A percentile compares a stretch with the other conserved stretches of the same genome.
phyloP scores from a whole-genome alignment of 352 stramenopile species.

The Phytophthora rubi region DNA sequence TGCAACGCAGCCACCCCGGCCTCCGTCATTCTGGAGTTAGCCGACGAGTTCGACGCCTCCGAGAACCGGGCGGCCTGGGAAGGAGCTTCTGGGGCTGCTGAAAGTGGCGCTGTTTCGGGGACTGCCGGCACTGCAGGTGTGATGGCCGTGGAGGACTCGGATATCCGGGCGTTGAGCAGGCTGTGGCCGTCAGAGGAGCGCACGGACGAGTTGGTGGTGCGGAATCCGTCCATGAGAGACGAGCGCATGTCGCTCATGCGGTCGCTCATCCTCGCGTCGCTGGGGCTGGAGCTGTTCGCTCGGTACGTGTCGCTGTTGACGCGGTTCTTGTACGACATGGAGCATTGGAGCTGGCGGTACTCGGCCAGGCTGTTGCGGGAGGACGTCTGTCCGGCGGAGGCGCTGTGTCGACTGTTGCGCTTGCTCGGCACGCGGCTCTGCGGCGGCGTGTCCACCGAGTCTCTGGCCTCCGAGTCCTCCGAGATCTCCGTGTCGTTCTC shows the following conservation, averaged over 20 bases:
- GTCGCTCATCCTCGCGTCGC: conserved; percentile 32
- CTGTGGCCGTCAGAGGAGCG: conserved; percentile 30
- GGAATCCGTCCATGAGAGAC: conserved; percentile 39
- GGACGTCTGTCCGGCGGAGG: conserved; percentile 4
- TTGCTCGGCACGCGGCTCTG: conserved; percentile 26
- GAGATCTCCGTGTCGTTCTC: conserved; percentile 47
- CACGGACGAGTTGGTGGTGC: conserved; percentile 33
- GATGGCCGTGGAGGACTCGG: conserved; percentile 37
- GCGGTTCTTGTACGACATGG: conserved; percentile 90
- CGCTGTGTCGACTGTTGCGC: conserved; percentile 43
- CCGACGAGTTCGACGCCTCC: conserved; percentile 13
- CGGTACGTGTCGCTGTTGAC: conserved; percentile 42
- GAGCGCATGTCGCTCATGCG: conserved; percentile 42
- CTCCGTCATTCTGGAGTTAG: conserved; percentile 55
- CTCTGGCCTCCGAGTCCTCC: conserved; percentile 36
- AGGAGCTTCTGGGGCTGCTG: conserved; percentile 1
- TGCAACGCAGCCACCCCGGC: conserved; percentile 73
- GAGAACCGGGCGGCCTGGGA: conserved; percentile 9
- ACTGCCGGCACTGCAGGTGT: conserved; percentile 6
- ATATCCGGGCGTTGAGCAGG: conserved; percentile 38
- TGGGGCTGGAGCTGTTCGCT: conserved; percentile 34
- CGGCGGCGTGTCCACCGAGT: conserved; percentile 32
- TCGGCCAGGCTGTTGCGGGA: conserved; percentile 55
- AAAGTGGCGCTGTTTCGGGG: background rate
- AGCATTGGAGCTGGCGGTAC: conserved; percentile 81